Conservation (phyloP, 2,329 filamentous ascomycete genomes). For the Juglanconis oblonga region DNA sequence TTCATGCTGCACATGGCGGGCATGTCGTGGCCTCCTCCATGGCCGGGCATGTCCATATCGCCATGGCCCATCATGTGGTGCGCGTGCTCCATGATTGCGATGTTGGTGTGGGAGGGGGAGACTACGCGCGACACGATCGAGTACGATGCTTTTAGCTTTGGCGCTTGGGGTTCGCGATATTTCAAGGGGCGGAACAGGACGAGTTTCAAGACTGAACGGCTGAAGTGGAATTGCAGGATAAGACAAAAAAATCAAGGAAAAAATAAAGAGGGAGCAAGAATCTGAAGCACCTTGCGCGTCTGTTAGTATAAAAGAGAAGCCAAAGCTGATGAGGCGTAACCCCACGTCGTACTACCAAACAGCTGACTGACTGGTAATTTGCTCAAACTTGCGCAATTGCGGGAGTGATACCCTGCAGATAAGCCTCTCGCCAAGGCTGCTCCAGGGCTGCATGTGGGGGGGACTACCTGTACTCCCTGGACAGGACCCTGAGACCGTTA, state of each 20-base stretch:
- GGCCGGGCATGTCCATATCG: constrained; percentile 37
- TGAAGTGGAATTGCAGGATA: background rate
- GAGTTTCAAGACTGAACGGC: background rate
- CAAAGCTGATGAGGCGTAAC: too few relatives aligned
- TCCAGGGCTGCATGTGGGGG: too few relatives aligned
- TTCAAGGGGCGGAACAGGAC: background rate
- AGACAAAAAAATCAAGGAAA: background rate
- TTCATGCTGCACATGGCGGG: constrained; percentile 81
- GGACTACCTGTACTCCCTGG: too few relatives aligned
- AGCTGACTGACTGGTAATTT: too few relatives aligned
- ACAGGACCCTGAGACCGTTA: too few relatives aligned
- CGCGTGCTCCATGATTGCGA: constrained; percentile 43
- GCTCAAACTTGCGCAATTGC: too few relatives aligned
- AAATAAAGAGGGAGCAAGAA: too few relatives aligned
- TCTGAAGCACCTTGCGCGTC: too few relatives aligned
- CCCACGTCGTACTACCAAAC: too few relatives aligned
- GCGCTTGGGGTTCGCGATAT: background rate
- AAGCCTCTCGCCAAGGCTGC: too few relatives aligned
- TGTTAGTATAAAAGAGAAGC: too few relatives aligned
- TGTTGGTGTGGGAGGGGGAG: constrained; percentile 7
- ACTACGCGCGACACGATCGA: background rate
- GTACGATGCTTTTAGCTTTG: background rate
- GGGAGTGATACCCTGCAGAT: too few relatives aligned
- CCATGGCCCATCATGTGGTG: constrained; percentile 42
- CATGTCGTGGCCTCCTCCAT: constrained; percentile 60